Conservation (phyloP, 805 yeast genomes). For the Scheffersomyces ergatensis region DNA sequence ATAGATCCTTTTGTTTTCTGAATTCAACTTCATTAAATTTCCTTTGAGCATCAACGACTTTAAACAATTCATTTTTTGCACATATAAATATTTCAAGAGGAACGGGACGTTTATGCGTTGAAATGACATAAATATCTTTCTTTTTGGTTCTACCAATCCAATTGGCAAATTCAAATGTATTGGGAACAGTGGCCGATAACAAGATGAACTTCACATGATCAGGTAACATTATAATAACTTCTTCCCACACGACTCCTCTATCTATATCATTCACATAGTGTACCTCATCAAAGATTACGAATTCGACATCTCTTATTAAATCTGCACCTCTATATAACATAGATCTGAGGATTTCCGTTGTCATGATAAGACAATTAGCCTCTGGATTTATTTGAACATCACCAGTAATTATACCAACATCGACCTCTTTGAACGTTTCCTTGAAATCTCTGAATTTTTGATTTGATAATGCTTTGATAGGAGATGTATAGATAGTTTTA, state of each 20-base stretch:
- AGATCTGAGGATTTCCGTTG: conserved; percentile 91
- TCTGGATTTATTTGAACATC: conserved; percentile 98
- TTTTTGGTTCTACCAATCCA: conserved; percentile 99
- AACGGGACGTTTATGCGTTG: conserved; percentile 95
- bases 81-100: conserved; percentile 86
- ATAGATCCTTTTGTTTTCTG: conserved; percentile 52
- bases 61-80: conserved; percentile 73
- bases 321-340: conserved; percentile 98
- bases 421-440: conserved; percentile 73
- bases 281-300: conserved; percentile 96
- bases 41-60: conserved; percentile 72
- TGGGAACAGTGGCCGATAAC: conserved; percentile 97
- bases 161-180: conserved; percentile 93
- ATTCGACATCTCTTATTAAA: conserved; percentile 92
- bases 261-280: conserved; percentile 96
- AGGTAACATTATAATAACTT: conserved; percentile 95
- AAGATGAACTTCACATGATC: conserved; percentile 91
- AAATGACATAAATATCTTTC: conserved; percentile 92
- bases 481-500: conserved; percentile 93
- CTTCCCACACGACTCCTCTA: conserved; percentile 99
- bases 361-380: conserved; percentile 95
- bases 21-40: conserved; percentile 66
- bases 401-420: conserved; percentile 94
- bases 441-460: conserved; percentile 89
- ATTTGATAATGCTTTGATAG: conserved; percentile 86